These are phyloP conservation scores for Ophiocordyceps polyrhachis-furcata DNA, from an alignment of 2,329 filamentous ascomycete genomes.

Conservation along the genomic window DNA sequence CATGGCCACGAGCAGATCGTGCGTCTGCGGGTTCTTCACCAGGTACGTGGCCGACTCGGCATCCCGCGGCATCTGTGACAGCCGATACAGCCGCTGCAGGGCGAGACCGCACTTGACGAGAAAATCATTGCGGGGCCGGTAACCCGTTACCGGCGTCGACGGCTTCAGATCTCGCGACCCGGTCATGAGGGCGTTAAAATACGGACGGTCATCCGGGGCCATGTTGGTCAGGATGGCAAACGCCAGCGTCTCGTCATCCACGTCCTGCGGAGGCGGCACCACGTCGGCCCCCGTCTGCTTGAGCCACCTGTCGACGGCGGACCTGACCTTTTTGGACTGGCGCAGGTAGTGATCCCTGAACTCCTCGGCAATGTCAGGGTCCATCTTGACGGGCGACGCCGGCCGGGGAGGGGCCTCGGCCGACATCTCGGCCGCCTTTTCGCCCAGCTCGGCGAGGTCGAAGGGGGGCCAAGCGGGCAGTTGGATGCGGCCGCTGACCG, in stretches of 20 bases:
- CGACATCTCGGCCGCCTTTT: conserved; percentile 39
- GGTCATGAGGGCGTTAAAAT: conserved; percentile 64
- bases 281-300: conserved; percentile 57
- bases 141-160: conserved; percentile 40
- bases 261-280: conserved; percentile 62
- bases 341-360: conserved; percentile 83
- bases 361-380: conserved; percentile 86
- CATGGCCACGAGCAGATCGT: conserved; percentile 73
- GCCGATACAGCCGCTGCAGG: conserved; percentile 68
- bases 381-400: conserved; percentile 51
- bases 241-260: conserved; percentile 82
- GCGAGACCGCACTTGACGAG: conserved; percentile 59
- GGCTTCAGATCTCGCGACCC: conserved; percentile 38
- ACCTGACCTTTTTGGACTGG: conserved; percentile 80
- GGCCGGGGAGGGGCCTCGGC: conserved; percentile 40
- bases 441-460: conserved; percentile 43
- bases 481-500: conserved; percentile 74
- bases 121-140: conserved; percentile 50
- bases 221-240: conserved; percentile 89
- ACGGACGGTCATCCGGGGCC: conserved; percentile 52
- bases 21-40: conserved; percentile 61
- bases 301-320: conserved; percentile 84
- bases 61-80: conserved; percentile 56
- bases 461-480: conserved; percentile 83
- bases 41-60: conserved; percentile 76